Evolutionary conservation across 2,329 filamentous ascomycete species (phyloP), one percentile per base, ranked within the genome.

Genomic region (Dothidotthia symphoricarpi): DNA sequence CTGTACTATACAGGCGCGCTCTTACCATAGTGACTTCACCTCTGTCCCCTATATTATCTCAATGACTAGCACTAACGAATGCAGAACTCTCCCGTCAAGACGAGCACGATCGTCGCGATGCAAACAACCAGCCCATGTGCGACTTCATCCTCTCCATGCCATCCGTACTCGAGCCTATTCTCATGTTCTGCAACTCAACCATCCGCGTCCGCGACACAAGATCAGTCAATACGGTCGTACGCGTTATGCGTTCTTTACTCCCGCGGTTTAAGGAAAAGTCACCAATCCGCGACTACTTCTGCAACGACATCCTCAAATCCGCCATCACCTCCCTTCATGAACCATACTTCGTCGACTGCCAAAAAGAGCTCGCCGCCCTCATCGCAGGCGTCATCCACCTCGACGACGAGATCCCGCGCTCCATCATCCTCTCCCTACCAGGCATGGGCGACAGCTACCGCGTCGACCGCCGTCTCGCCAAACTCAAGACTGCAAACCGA

Each of bases 301-400:
- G 83, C 35, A 82, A 82, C 4, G 86, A 95, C 51, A 88, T 97
- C 2, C 78, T 98, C 33, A 88, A 90, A 70, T 88, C 89, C 0
- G 91, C 86, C 57, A 87, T 96, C 62, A 87, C 84, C 2, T 94
- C 87, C 2, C 81, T 98, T 34, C 87, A 97, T 68, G 93, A 98
- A 52, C 84, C 88, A 0, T 96, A 97, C 67, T 98, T 97, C 67
- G 90, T 96, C 24, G 93, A 98, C 53, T 80, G 94, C 46, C 93
- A 98, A 59, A 91, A 90, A 62, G 90, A 98, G 34, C 76, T 98
- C 15, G 91, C 89, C 1, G 80, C 83, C 15, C 75, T 97, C 25
- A 95, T 98, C 45, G 90, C 90, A 0, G 80, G 83, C 3, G 93
- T 97, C 45, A 75, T 95, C 54, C 77, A 85, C 7, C 78, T 86